Percentiles rank a stretch among this genome's conserved stretches.
phyloP scores from a whole-genome alignment of 495 filamentous ascomycete genomes.

The Neurospora sp. region DNA sequence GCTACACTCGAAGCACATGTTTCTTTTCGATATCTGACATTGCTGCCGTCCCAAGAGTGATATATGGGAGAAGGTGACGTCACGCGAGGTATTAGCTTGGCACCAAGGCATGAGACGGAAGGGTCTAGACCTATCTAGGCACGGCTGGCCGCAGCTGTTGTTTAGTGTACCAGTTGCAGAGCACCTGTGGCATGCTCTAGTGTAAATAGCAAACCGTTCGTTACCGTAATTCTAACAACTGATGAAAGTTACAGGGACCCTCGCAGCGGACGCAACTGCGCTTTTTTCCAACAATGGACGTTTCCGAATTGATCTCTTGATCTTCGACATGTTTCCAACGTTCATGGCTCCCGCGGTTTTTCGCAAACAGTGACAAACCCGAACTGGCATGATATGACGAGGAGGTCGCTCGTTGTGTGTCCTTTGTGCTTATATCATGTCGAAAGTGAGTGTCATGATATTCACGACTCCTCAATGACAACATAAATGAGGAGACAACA shows the following conservation, averaged over 20 bases:
- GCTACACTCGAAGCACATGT: not conserved
- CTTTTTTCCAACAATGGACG: not conserved
- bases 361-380: not conserved
- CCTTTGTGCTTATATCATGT: not conserved
- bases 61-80: not conserved
- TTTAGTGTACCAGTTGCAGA: not conserved
- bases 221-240: not conserved
- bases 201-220: not conserved
- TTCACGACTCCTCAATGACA: not conserved
- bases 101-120: rapidly evolving
- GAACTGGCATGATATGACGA: not conserved
- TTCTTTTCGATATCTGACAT: not conserved
- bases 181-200: too few species aligned
- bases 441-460: not conserved
- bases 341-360: not conserved
- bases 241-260: not conserved
- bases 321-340: not conserved
- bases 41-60: not conserved
- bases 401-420: not conserved
- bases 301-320: too few species aligned
- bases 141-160: not conserved
- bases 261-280: not conserved
- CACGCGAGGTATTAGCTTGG: too few species aligned
- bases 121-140: not conserved
- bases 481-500: not conserved